A percentile compares a stretch with the other conserved stretches of the same genome.
These are phyloP conservation scores for Camptophora hylomeconis DNA, from an alignment of 2,329 filamentous ascomycete genomes.

Conservation along the genomic window DNA sequence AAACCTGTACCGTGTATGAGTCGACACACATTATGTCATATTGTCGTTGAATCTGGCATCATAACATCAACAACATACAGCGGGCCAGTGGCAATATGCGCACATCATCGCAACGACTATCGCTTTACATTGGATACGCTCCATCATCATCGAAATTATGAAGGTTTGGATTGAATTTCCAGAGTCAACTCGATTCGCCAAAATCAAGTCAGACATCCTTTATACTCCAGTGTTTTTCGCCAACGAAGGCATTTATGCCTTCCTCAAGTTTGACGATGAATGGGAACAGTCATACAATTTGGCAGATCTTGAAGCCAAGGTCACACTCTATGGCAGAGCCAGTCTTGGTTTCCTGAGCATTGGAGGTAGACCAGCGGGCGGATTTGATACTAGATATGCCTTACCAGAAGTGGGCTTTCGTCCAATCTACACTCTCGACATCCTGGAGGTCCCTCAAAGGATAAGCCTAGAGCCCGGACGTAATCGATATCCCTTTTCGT, in stretches of 20 bases:
- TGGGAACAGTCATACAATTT: conserved; percentile 2
- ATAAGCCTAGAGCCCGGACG: conserved; percentile 2
- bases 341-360: conserved; percentile 4
- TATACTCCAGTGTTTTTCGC: conserved; percentile 6
- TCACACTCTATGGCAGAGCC: conserved; percentile 1
- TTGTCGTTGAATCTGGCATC: too few species aligned
- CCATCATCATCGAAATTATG: too few species aligned
- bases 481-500: conserved; percentile 3
- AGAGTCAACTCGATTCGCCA: conserved; percentile 5
- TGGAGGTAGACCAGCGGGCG: conserved; percentile 3
- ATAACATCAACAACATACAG: too few species aligned
- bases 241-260: conserved; percentile 4
- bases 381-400: conserved; percentile 5
- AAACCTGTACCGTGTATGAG: too few species aligned
- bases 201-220: conserved; percentile 3
- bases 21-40: too few species aligned
- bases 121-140: too few species aligned
- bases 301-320: conserved; percentile 1
- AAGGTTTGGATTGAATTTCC: conserved; percentile 7
- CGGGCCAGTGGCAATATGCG: too few species aligned
- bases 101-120: too few species aligned
- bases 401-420: conserved; percentile 5
- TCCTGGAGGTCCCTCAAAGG: conserved; percentile 3
- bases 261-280: conserved; percentile 4
- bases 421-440: conserved; percentile 2